Evolutionary conservation across 345 rosid species (phyloP).

Genomic region (Dipteronia dyeriana): DNA sequence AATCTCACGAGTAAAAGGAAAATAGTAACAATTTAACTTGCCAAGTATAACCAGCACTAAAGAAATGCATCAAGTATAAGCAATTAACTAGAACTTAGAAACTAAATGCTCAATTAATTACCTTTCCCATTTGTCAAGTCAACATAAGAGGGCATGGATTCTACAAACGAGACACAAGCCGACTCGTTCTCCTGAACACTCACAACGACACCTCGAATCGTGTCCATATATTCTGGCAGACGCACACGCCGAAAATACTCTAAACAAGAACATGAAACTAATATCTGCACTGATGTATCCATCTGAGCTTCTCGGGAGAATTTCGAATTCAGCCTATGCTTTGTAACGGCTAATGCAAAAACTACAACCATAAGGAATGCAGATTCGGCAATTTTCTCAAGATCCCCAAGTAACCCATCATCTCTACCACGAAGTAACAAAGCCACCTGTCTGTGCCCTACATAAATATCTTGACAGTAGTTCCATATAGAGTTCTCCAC

Average conservation of each 20-base stretch:
- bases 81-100: background rate
- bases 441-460: conserved; percentile 65
- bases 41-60: background rate
- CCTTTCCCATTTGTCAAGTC: conserved; percentile 75
- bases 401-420: conserved; percentile 51
- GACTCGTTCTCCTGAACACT: conserved; percentile 76
- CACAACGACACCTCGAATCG: conserved; percentile 68
- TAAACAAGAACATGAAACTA: conserved; percentile 75
- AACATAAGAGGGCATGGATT: conserved; percentile 73
- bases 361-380: conserved; percentile 89
- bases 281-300: conserved; percentile 66
- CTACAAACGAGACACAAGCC: conserved; percentile 66
- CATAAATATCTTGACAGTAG: conserved; percentile 75
- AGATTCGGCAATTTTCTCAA: conserved; percentile 89
- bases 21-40: background rate
- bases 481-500: conserved; percentile 79
- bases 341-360: conserved; percentile 74
- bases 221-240: conserved; percentile 87
- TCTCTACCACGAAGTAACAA: conserved; percentile 60
- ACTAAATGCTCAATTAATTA: conserved; percentile 19
- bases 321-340: conserved; percentile 54
- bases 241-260: conserved; percentile 86
- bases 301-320: conserved; percentile 56
- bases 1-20: conserved; percentile 16
- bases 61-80: background rate